Evolutionary conservation across 805 yeast genomes (phyloP), one percentile per base, ranked within the genome.

Genomic region (Peterozyma toletana): DNA sequence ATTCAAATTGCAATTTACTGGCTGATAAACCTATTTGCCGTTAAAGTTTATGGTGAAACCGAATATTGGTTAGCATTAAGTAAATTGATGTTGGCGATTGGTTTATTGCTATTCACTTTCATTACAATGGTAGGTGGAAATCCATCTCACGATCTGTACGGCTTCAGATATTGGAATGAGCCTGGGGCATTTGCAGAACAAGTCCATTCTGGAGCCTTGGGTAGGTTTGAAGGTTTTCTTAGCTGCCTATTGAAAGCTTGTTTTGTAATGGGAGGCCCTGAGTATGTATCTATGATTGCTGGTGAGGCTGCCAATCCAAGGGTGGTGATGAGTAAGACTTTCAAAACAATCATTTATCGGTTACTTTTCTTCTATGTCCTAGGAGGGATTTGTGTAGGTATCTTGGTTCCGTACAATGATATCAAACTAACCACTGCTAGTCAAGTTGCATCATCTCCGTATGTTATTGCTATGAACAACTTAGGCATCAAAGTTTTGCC

Each of bases 11-110:
- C 71, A 2, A 56, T 86, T 15, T 84, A 86, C 54, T 65, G 83
- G 21, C 21, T 74, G 29, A 76, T 87, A 47, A 84, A 87, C 48
- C 57, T 85, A 9, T 79, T 83, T 54, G 89, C 91, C 0, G 95
- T 87, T 21, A 68, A 68, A 36, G 40, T 17, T 18, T 40, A 14
- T 35, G 73, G 73, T 3, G 73, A 68, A 47, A 62, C 63, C 15
- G 73, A 68, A 49, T 68, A 55, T 47, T 66, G 71, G 70, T 51
- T 68, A 15, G 71, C 72, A 1, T 50, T 66, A 39, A 49, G 60
- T 44, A 68, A 68, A 51, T 56, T 68, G 16, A 55, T 60, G 13
- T 71, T 71, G 3, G 53, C 68, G 21, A 48, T 62, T 11, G 76
- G 73, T 1, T 71, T 71, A 47, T 70, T 70, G 52, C 52, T 71